phyloP scores from a whole-genome alignment of 2,329 filamentous ascomycete genomes.

The Emergomyces pasteurianus region DNA sequence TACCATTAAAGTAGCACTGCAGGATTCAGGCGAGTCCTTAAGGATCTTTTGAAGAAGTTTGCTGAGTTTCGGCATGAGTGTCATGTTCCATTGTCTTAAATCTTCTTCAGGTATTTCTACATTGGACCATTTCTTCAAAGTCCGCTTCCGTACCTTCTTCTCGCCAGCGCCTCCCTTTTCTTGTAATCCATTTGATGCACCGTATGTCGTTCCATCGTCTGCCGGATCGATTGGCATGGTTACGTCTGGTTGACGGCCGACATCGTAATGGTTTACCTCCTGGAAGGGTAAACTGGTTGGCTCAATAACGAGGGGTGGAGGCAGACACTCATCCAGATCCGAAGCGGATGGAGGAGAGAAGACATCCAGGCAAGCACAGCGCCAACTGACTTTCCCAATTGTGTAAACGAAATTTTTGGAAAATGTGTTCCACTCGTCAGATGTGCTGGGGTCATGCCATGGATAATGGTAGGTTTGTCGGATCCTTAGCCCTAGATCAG shows the following conservation, averaged over 20 bases:
- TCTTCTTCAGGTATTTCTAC: constrained; percentile 44
- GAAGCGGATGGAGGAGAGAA: constrained; percentile 29
- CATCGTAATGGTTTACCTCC: constrained; percentile 10
- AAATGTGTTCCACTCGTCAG: constrained; percentile 30
- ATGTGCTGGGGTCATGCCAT: constrained; percentile 29
- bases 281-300: constrained; percentile 2
- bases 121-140: constrained; percentile 34
- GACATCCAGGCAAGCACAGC: constrained; percentile 31
- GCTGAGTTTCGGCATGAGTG: constrained; percentile 45
- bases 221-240: constrained; percentile 7
- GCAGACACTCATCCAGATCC: constrained; percentile 31
- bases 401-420: constrained; percentile 35
- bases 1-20: constrained; percentile 49
- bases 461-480: constrained; percentile 32
- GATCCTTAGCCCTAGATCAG: constrained; percentile 28
- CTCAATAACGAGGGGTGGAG: constrained; percentile 28
- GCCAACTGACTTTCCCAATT: constrained; percentile 30
- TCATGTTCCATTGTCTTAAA: constrained; percentile 47
- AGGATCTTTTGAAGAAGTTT: constrained; percentile 48
- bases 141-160: constrained; percentile 26
- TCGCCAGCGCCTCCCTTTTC: constrained; percentile 18
- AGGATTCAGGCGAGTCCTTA: constrained; percentile 47
- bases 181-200: constrained; percentile 16
- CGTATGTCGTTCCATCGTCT: constrained; percentile 10
- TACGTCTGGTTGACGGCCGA: constrained; percentile 3